A percentile compares a stretch with the other conserved stretches of the same genome.
Evolutionary conservation across 179 eudicot species (phyloP).

Genomic region (Beta lomatogona): DNA sequence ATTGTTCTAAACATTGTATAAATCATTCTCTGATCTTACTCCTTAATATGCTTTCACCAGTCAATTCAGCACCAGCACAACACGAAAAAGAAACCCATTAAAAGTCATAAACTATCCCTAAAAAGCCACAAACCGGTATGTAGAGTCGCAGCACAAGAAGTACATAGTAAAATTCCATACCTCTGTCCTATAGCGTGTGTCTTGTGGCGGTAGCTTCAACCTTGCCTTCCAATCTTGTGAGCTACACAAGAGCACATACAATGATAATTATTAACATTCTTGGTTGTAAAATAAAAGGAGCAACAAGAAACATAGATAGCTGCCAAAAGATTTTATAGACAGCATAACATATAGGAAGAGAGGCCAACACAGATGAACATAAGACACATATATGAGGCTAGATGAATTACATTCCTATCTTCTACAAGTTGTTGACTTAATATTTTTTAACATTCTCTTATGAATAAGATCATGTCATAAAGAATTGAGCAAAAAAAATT

Average conservation of each 20-base stretch:
- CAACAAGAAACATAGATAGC: not conserved
- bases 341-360: not conserved
- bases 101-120: not conserved
- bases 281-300: not conserved
- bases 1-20: not conserved
- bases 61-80: not conserved
- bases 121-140: no score
- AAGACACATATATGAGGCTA: not conserved
- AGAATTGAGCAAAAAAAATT: not conserved
- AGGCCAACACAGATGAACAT: not conserved
- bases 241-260: slow-evolving; percentile 34
- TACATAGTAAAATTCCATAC: slow-evolving; percentile 35
- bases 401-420: not conserved
- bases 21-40: not conserved
- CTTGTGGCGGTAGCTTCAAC: slow-evolving; percentile 72
- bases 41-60: not conserved
- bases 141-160: not conserved
- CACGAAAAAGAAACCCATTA: not conserved
- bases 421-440: not conserved
- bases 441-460: not conserved
- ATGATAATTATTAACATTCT: not conserved
- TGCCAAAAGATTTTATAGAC: not conserved
- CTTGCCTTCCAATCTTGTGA: slow-evolving; percentile 92
- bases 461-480: not conserved
- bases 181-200: slow-evolving; percentile 87